These are phyloP conservation scores for Trichosporon coremiiforme DNA, from an alignment of 1,284 basidiomycete species.

Conservation along the genomic window DNA sequence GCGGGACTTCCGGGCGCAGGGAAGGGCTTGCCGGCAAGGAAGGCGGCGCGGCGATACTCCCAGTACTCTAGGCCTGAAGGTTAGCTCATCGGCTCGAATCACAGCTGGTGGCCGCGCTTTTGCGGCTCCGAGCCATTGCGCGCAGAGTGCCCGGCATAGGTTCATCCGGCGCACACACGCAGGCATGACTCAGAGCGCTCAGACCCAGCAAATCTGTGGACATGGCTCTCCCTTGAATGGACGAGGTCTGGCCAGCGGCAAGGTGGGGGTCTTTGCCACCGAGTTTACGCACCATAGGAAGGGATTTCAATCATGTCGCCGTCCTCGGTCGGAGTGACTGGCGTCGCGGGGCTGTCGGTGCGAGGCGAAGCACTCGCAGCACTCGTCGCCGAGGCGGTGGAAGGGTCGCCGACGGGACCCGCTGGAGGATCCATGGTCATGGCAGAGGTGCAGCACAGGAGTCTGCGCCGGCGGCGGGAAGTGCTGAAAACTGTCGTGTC, in stretches of 20 bases:
- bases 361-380: background rate
- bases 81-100: conserved; percentile 17
- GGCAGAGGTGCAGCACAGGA: background rate
- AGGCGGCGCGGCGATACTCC: conserved; percentile 48
- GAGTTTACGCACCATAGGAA: conserved; percentile 7
- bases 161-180: background rate
- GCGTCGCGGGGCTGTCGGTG: background rate
- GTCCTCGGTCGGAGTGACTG: conserved; percentile 1
- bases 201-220: background rate
- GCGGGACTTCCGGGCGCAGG: conserved; percentile 28
- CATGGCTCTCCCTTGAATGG: background rate
- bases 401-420: background rate
- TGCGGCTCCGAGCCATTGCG: no score
- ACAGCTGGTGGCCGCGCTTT: no score
- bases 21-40: conserved; percentile 43
- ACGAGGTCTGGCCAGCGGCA: background rate
- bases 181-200: background rate
- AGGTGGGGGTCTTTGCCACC: conserved; percentile 3
- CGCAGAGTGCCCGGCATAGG: no score
- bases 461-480: conserved; percentile 1
- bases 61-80: conserved; percentile 47
- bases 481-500: conserved; percentile 5
- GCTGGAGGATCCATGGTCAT: conserved; percentile 9
- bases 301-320: conserved; percentile 5
- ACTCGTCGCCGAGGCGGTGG: background rate